These are phyloP conservation scores for Tillandsia fasciculata DNA, from an alignment of 176 grass and related monocot species.

Conservation along the genomic window DNA sequence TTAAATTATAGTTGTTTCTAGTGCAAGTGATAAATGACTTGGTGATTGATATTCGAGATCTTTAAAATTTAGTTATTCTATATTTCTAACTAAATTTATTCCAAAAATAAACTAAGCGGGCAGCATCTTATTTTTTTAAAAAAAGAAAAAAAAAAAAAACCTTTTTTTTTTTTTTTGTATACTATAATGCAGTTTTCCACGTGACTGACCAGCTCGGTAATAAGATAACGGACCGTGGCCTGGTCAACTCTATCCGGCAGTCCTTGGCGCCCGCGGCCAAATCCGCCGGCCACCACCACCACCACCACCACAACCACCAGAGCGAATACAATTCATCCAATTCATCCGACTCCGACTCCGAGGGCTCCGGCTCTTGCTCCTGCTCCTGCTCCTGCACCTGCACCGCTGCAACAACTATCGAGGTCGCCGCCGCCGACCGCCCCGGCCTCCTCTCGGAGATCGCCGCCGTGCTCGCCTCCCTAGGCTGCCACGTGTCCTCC, in stretches of 20 bases:
- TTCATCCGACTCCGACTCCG: no score
- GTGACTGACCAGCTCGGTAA: slow-evolving; percentile 60
- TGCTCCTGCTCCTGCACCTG: slow-evolving; percentile 54
- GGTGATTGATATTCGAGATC: no score
- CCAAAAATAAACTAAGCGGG: no score
- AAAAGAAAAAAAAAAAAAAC: no score
- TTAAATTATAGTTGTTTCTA: no score
- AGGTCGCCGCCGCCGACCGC: slow-evolving; percentile 55
- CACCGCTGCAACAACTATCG: slow-evolving; percentile 32
- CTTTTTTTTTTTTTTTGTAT: no score
- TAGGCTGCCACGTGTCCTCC: slow-evolving; percentile 48
- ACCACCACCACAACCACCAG: no score
- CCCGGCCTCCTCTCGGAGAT: slow-evolving; percentile 53
- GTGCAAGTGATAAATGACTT: no score
- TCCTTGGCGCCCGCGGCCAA: slow-evolving; percentile 25
- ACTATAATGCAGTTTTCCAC: slow-evolving; percentile 49
- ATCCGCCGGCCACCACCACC: background rate
- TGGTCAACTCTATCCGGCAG: slow-evolving; percentile 43
- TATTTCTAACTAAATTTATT: no score
- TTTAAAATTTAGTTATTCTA: no score
- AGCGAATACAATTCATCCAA: no score
- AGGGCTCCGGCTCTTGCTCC: slow-evolving; percentile 22
- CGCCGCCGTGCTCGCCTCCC: slow-evolving; percentile 38
- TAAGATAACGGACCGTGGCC: slow-evolving; percentile 47
- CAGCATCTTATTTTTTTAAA: no score